Evolutionary conservation across 345 rosid species (phyloP).

Genomic region (Dovyalis caffra): DNA sequence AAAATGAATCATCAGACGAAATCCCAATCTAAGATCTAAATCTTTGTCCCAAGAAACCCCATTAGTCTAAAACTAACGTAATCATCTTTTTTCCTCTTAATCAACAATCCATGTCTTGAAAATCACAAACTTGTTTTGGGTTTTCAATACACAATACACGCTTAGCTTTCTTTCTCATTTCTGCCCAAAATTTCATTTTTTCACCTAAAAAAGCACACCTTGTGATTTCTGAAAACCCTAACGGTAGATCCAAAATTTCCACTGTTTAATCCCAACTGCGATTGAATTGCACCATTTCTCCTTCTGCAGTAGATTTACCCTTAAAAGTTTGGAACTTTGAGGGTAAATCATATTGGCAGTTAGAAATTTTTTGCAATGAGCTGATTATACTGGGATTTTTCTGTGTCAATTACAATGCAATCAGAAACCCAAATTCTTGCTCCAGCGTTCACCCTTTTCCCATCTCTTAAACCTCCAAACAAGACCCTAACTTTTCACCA

Average conservation of each 20-base stretch:
- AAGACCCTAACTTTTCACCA: conserved; percentile 69
- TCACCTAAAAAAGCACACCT: not conserved
- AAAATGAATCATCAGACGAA: no score
- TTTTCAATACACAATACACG: no score
- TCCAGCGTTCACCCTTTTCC: conserved; percentile 56
- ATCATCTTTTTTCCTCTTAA: no score
- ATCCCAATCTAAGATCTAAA: not conserved
- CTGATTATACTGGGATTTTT: not conserved
- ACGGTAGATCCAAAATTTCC: not conserved
- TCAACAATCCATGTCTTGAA: no score
- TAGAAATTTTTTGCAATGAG: not conserved
- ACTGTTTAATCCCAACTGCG: not conserved
- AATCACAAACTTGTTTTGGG: no score
- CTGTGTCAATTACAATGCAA: conserved; percentile 31
- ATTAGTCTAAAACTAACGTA: no score
- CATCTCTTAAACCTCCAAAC: conserved; percentile 55
- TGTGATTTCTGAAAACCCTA: not conserved
- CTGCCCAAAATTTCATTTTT: not conserved
- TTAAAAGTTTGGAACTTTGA: not conserved
- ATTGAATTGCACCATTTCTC: no score
- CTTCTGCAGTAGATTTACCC: not conserved
- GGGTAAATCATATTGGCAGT: no score
- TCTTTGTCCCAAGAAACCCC: no score
- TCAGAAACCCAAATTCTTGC: conserved; percentile 35
- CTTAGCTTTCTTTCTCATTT: not conserved